Conservation (phyloP, 139 green algal genomes). For the Chlamydomonas sphaeroides region DNA sequence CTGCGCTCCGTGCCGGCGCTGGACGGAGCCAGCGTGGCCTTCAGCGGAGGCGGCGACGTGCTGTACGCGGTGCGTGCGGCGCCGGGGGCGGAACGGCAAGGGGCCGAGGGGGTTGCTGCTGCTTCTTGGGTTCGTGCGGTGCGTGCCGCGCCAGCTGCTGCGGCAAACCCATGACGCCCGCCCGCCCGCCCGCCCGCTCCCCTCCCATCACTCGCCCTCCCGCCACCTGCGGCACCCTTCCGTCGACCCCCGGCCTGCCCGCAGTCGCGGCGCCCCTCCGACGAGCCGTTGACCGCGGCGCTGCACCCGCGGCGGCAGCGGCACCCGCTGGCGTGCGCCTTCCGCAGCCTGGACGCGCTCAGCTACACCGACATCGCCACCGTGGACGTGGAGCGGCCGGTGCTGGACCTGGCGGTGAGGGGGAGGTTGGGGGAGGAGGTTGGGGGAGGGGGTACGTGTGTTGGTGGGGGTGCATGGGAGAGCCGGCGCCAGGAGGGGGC, state of each 20-base stretch:
- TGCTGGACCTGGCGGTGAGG: slow-evolving; percentile 65
- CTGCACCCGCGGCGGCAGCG: slow-evolving; percentile 50
- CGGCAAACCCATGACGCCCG: too few species aligned
- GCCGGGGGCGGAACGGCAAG: too few species aligned
- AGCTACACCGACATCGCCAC: slow-evolving; percentile 79
- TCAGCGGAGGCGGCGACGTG: slow-evolving; percentile 35
- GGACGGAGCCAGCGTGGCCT: slow-evolving; percentile 63
- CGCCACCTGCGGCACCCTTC: too few species aligned
- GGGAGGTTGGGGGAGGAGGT: background rate
- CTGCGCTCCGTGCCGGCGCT: slow-evolving; percentile 73
- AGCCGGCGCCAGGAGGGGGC: too few species aligned
- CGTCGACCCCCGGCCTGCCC: slow-evolving; percentile 58
- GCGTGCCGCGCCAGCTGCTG: too few species aligned
- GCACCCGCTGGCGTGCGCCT: slow-evolving; percentile 74
- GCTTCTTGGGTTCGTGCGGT: too few species aligned
- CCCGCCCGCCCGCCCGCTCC: background rate
- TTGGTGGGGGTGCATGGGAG: too few species aligned
- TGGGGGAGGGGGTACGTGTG: background rate
- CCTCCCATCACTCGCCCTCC: background rate
- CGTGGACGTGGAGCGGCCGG: slow-evolving; percentile 64
- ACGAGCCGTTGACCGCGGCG: slow-evolving; percentile 48
- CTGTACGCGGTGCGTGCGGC: slow-evolving; percentile 34
- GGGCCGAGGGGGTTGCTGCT: background rate
- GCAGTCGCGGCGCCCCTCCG: slow-evolving; percentile 50
- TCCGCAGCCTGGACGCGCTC: slow-evolving; percentile 74